These are phyloP conservation scores for Penicillium fimorum DNA, from an alignment of 495 filamentous ascomycete genomes.

Conservation along the genomic window DNA sequence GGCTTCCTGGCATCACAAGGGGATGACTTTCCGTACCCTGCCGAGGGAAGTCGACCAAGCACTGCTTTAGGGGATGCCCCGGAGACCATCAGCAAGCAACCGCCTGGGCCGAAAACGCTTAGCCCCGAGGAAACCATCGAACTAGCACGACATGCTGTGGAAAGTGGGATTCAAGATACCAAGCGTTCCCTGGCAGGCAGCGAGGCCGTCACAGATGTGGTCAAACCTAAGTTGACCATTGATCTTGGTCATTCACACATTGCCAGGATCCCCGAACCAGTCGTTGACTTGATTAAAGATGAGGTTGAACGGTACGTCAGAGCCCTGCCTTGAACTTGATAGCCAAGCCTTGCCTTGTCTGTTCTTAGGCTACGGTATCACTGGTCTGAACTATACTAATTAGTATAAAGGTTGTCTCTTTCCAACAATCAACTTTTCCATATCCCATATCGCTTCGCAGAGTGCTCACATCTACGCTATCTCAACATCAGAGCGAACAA, in stretches of 20 bases:
- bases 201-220: conserved; percentile 63
- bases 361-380: background rate
- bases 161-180: conserved; percentile 64
- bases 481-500: conserved; percentile 90
- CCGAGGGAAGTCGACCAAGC: conserved; percentile 32
- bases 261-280: conserved; percentile 75
- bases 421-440: conserved; percentile 83
- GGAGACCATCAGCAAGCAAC: conserved; percentile 22
- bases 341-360: background rate
- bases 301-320: conserved; percentile 79
- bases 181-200: conserved; percentile 66
- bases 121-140: conserved; percentile 49
- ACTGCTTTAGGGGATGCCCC: conserved; percentile 31
- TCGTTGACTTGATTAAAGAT: conserved; percentile 89
- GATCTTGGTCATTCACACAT: conserved; percentile 85
- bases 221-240: conserved; percentile 80
- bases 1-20: conserved; percentile 22
- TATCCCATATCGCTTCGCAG: conserved; percentile 77
- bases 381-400: conserved; percentile 7
- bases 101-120: conserved; percentile 29
- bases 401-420: conserved; percentile 66
- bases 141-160: conserved; percentile 63
- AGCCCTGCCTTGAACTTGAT: background rate
- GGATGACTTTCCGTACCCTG: conserved; percentile 31
- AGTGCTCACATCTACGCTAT: conserved; percentile 85